Percentiles rank a stretch among this genome's conserved stretches.
phyloP scores from a whole-genome alignment of 2,329 filamentous ascomycete species.

The Pseudogymnoascus sp. region DNA sequence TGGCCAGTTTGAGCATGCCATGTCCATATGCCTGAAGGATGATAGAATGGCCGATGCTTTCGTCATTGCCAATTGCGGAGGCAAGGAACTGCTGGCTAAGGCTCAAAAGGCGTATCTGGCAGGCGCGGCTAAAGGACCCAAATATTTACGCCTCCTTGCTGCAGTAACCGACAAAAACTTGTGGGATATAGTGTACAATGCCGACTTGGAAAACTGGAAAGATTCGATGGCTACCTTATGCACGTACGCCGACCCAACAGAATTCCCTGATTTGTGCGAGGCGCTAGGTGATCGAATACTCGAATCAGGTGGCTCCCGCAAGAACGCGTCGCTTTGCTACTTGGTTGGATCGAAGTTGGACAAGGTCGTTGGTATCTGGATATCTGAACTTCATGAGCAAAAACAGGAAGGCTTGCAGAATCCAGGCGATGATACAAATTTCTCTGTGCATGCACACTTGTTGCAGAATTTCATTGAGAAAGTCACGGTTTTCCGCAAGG shows the following conservation, averaged over 20 bases:
- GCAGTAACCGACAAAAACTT: slow-evolving; percentile 94
- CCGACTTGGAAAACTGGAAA: slow-evolving; percentile 88
- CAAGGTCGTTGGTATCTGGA: slow-evolving; percentile 94
- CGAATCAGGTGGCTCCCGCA: slow-evolving; percentile 60
- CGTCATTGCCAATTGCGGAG: slow-evolving; percentile 94
- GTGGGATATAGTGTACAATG: slow-evolving; percentile 97
- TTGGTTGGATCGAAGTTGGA: slow-evolving; percentile 92
- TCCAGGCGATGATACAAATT: slow-evolving; percentile 65
- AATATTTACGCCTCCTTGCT: slow-evolving; percentile 81
- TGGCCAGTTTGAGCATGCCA: slow-evolving; percentile 82
- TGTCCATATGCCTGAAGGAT: slow-evolving; percentile 81
- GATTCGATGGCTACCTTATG: slow-evolving; percentile 93
- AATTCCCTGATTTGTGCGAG: slow-evolving; percentile 93
- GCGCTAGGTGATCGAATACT: slow-evolving; percentile 85
- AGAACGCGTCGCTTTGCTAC: slow-evolving; percentile 95
- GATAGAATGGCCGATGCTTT: slow-evolving; percentile 92
- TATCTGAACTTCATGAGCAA: slow-evolving; percentile 75
- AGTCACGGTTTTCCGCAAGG: slow-evolving; percentile 90
- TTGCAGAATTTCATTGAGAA: slow-evolving; percentile 96
- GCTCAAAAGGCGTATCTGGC: slow-evolving; percentile 80
- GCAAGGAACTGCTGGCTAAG: slow-evolving; percentile 87
- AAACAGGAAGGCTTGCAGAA: slow-evolving; percentile 68
- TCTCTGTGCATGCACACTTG: slow-evolving; percentile 82
- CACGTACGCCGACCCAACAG: slow-evolving; percentile 83
- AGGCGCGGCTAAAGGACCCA: slow-evolving; percentile 72